Percentiles rank a stretch among this genome's conserved stretches.
Conservation (phyloP, 441 rosid species). For the Daphne laureola region DNA sequence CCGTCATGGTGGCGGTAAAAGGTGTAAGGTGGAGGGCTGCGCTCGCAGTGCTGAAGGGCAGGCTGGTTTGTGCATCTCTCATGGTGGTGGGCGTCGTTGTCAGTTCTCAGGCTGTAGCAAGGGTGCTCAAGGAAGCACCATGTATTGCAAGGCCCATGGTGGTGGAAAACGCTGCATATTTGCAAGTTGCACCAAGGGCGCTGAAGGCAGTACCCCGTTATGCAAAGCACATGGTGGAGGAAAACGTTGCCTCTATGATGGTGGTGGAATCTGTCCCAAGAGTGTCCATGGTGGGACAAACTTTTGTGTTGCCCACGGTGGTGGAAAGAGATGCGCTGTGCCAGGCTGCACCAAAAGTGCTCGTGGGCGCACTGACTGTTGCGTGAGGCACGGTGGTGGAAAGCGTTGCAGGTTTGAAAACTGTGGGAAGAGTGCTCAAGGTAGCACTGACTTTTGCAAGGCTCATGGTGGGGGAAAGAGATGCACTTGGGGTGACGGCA, state of each 20-base stretch:
- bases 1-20: conserved; percentile 88
- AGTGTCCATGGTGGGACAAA: conserved; percentile 93
- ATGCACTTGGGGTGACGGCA: conserved; percentile 69
- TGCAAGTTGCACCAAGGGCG: conserved; percentile 83
- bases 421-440: conserved; percentile 96
- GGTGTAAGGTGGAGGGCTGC: conserved; percentile 78
- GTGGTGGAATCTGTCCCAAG: conserved; percentile 92
- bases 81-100: conserved; percentile 96
- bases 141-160: conserved; percentile 91
- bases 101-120: conserved; percentile 47
- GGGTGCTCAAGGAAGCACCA: conserved; percentile 93
- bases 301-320: conserved; percentile 94
- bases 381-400: conserved; percentile 93
- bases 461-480: conserved; percentile 94
- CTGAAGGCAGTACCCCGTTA: conserved; percentile 90
- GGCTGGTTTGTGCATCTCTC: conserved; percentile 89
- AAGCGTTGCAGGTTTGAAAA: conserved; percentile 61
- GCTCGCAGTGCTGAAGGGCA: conserved; percentile 91
- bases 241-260: conserved; percentile 80
- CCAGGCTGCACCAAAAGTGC: conserved; percentile 88
- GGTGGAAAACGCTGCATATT: conserved; percentile 95
- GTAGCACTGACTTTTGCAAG: conserved; percentile 91
- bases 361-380: conserved; percentile 85
- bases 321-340: conserved; percentile 85
- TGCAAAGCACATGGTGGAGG: conserved; percentile 99